Evolutionary conservation across 768 basidiomycete species (phyloP), one percentile per base, ranked within the genome.

Genomic region (Lactarius tabidus): DNA sequence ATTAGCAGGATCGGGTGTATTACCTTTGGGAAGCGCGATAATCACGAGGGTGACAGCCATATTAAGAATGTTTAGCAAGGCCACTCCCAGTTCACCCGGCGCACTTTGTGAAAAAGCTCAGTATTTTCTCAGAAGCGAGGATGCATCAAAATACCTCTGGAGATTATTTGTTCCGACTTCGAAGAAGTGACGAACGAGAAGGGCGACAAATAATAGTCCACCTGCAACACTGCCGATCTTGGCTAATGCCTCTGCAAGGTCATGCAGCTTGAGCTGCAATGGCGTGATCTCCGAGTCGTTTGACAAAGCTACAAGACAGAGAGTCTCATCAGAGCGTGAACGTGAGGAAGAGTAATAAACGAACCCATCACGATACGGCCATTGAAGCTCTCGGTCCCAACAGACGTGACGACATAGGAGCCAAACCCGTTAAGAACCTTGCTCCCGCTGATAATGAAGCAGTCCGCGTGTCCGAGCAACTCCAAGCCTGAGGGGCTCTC

Each of bases 361-460:
- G 39, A 72, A 96, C 94, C 90, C 88, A 96, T 96, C 92, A 98
- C 93, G 72, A 98, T 95, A 53, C 94, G 85, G 45, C n/a, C 97
- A 73, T 98, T 94, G 77, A 98, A 98, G 70, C 90, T 93, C 77
- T 88, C 91, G 15, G 85, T 85, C 15, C 97, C 97, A 57, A 98
- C 93, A 2, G 93, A 88, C 58, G 97, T 90, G 57, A 98, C 86
- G 57, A 99, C 88, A 71, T 98, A 99, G 64, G 80, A 82, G 29
- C 97, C 97, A 53, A 96, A 89, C 51, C 97, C 97, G 76, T 98
- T 96, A 26, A 94, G 78, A 45, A 99, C 92, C 76, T 96, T 98
- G 73, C 85, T 86, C 18, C 97, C 97, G 26, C 89, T 91, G 70
- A 98, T 79, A 63, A 98, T 73, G 77, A 97, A 98, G 76, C 94